Evolutionary conservation across 108 stramenopile genomes (phyloP).

Genomic region (Heterococcus sp.): DNA sequence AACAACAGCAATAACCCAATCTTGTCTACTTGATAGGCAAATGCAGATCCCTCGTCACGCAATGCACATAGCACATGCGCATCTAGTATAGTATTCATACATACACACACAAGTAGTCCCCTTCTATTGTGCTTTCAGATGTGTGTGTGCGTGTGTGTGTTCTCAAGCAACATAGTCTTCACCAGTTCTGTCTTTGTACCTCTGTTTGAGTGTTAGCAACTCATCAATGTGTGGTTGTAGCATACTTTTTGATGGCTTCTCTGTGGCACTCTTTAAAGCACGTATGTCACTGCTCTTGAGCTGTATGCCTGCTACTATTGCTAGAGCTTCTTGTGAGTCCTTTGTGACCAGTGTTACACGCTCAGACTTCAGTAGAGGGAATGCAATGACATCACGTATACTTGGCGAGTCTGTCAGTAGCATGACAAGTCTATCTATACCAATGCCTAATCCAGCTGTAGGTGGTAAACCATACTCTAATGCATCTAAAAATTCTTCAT

Average conservation of each 20-base stretch:
- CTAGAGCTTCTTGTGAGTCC: background rate
- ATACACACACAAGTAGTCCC: too few relatives aligned
- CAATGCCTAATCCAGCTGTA: constrained; percentile 95
- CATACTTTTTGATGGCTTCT: background rate
- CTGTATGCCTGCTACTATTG: background rate
- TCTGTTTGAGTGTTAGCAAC: background rate
- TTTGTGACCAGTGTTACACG: background rate
- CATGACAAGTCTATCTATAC: constrained; percentile 95
- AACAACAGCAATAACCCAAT: too few relatives aligned
- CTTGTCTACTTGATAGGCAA: too few relatives aligned
- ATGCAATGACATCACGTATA: constrained; percentile 97
- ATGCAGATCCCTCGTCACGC: too few relatives aligned
- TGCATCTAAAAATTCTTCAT: constrained; percentile 91
- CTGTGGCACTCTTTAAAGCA: background rate
- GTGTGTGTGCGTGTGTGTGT: too few relatives aligned
- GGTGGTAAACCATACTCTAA: constrained; percentile 98
- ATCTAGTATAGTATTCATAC: too few relatives aligned
- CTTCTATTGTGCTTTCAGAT: too few relatives aligned
- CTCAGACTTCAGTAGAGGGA: constrained; percentile 70
- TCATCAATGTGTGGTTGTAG: background rate
- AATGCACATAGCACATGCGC: too few relatives aligned
- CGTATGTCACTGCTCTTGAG: background rate
- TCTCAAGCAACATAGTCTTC: background rate
- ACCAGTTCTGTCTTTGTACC: background rate
- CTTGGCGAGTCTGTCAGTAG: constrained; percentile 88